Evolutionary conservation across 2,329 filamentous ascomycete species (phyloP).

Genomic region (Penicillium oxalicum): DNA sequence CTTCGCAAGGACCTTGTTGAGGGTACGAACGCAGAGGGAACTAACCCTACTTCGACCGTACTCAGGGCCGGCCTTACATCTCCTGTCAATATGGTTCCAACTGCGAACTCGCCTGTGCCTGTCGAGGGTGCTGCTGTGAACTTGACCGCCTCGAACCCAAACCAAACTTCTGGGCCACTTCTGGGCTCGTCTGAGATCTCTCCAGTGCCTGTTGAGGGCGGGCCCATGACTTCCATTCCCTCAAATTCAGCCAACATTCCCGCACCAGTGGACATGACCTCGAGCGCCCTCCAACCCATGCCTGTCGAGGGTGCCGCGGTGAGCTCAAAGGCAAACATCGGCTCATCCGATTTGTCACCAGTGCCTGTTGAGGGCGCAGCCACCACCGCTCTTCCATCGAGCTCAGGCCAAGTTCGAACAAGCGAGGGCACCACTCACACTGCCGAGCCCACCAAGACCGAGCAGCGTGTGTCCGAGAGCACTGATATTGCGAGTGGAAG

Average conservation of each 20-base stretch:
- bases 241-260: background rate
- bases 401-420: background rate
- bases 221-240: too few relatives aligned
- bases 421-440: background rate
- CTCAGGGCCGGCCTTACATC: background rate
- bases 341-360: background rate
- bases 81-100: background rate
- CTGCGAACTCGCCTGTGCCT: background rate
- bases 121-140: background rate
- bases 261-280: background rate
- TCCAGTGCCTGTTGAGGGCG: too few relatives aligned
- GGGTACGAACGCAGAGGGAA: background rate
- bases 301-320: background rate
- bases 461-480: conserved; percentile 14
- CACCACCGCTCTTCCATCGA: background rate
- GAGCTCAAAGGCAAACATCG: background rate
- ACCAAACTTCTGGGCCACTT: too few relatives aligned
- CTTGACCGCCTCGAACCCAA: too few relatives aligned
- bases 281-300: background rate
- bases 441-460: background rate
- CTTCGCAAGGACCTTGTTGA: background rate
- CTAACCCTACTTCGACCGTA: background rate
- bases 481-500: background rate
- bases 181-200: too few relatives aligned
- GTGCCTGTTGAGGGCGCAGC: background rate